A percentile compares a stretch with the other conserved stretches of the same genome.
These are phyloP conservation scores for Aspergillus olivimuriae DNA, from an alignment of 495 filamentous ascomycete genomes.

Conservation along the genomic window DNA sequence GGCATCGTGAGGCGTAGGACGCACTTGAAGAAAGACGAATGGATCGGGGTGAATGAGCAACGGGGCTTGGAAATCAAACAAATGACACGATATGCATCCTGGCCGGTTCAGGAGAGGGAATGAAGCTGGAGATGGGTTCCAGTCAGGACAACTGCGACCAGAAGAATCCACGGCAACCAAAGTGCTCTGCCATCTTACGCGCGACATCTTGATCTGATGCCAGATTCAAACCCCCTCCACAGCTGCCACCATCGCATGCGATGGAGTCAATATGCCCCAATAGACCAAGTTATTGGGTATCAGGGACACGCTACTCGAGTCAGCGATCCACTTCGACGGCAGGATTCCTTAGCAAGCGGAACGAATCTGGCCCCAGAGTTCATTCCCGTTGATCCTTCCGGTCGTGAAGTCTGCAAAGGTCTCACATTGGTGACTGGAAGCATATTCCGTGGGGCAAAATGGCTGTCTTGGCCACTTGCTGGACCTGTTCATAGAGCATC, in stretches of 20 bases:
- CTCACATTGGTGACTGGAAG: not conserved
- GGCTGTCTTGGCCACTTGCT: too few relatives aligned
- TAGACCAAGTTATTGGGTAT: not conserved
- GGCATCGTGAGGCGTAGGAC: not conserved
- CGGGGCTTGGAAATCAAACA: too few relatives aligned
- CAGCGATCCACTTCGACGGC: not conserved
- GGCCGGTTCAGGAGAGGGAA: too few relatives aligned
- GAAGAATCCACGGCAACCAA: too few relatives aligned
- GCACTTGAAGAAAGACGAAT: not conserved
- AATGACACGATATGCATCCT: too few relatives aligned
- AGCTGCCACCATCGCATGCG: not conserved
- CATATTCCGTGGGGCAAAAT: too few relatives aligned
- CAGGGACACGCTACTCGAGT: not conserved
- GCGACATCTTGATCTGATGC: not conserved
- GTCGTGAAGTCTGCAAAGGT: not conserved
- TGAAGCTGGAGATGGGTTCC: too few relatives aligned
- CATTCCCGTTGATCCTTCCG: not conserved
- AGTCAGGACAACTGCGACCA: too few relatives aligned
- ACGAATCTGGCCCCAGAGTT: not conserved
- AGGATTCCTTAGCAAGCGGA: not conserved
- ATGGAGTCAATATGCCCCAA: not conserved
- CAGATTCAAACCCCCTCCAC: not conserved
- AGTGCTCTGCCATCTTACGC: not conserved
- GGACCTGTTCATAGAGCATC: too few relatives aligned
- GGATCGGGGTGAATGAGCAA: too few relatives aligned